Conservation (phyloP, 78 protist genomes). For the Cavenderia fasciculata region DNA sequence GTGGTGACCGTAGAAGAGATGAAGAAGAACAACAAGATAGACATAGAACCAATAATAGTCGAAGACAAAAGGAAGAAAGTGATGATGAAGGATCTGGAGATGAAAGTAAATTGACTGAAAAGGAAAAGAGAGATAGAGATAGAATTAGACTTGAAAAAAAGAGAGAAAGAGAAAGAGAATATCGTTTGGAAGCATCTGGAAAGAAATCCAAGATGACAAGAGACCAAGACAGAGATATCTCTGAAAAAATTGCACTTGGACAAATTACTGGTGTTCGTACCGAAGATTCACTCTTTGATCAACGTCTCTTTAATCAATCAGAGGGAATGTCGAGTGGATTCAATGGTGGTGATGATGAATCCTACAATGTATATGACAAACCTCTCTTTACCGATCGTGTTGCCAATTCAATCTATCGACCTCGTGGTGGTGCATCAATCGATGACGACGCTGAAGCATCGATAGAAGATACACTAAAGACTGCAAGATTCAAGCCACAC, state of each 20-base stretch:
- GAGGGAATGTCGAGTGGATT: slow-evolving; percentile 65
- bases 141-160: slow-evolving; percentile 76
- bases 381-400: slow-evolving; percentile 50
- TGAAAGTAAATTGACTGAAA: slow-evolving; percentile 10
- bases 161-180: slow-evolving; percentile 58
- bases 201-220: slow-evolving; percentile 66
- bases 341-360: slow-evolving; percentile 78
- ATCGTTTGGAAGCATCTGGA: slow-evolving; percentile 75
- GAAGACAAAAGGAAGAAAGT: neutral
- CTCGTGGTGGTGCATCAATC: slow-evolving; percentile 26
- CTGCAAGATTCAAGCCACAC: slow-evolving; percentile 49
- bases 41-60: slow-evolving; percentile 8
- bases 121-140: slow-evolving; percentile 75
- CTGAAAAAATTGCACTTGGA: slow-evolving; percentile 94
- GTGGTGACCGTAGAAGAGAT: slow-evolving; percentile 52
- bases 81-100: slow-evolving; percentile 19
- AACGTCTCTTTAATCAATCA: slow-evolving; percentile 93
- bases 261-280: slow-evolving; percentile 37
- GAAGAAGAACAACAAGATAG: slow-evolving; percentile 37
- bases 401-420: slow-evolving; percentile 55
- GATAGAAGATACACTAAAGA: slow-evolving; percentile 18
- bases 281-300: slow-evolving; percentile 90
- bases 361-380: slow-evolving; percentile 59
- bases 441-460: slow-evolving; percentile 15
- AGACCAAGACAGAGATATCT: slow-evolving; percentile 92